These are phyloP conservation scores for Leccinum obscurum DNA, from an alignment of 768 basidiomycete species.

Conservation along the genomic window DNA sequence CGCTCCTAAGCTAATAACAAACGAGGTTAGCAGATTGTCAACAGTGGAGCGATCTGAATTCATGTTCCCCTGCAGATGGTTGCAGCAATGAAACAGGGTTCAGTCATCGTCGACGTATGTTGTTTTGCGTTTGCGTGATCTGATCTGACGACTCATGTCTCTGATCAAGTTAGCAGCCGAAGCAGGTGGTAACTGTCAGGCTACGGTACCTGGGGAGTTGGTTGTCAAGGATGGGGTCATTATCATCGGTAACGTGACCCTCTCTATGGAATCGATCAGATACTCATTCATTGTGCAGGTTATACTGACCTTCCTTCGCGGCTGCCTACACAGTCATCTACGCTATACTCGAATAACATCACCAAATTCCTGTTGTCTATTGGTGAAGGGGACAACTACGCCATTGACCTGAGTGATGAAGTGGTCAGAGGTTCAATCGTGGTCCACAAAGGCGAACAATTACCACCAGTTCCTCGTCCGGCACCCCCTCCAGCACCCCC, in stretches of 20 bases:
- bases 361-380: conserved; percentile 87
- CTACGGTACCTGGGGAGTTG: conserved; percentile 76
- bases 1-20: conserved; percentile 81
- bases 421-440: conserved; percentile 82
- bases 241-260: conserved; percentile 58
- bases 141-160: conserved; percentile 15
- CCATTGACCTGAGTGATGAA: conserved; percentile 76
- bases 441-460: conserved; percentile 61
- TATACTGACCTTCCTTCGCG: conserved; percentile 88
- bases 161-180: conserved; percentile 59
- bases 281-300: conserved; percentile 41
- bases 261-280: conserved; percentile 2
- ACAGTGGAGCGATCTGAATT: conserved; percentile 1
- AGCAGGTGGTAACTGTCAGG: conserved; percentile 87
- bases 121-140: not conserved
- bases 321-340: conserved; percentile 85
- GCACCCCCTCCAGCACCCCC: conserved; percentile 63
- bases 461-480: conserved; percentile 68
- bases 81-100: conserved; percentile 89
- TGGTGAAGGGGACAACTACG: conserved; percentile 60
- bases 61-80: conserved; percentile 53
- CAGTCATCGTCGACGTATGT: conserved; percentile 73
- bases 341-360: conserved; percentile 89
- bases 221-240: conserved; percentile 73
- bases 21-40: conserved; percentile 42